Conservation (phyloP, 345 rosid species). For the Pelargonium nanum region DNA sequence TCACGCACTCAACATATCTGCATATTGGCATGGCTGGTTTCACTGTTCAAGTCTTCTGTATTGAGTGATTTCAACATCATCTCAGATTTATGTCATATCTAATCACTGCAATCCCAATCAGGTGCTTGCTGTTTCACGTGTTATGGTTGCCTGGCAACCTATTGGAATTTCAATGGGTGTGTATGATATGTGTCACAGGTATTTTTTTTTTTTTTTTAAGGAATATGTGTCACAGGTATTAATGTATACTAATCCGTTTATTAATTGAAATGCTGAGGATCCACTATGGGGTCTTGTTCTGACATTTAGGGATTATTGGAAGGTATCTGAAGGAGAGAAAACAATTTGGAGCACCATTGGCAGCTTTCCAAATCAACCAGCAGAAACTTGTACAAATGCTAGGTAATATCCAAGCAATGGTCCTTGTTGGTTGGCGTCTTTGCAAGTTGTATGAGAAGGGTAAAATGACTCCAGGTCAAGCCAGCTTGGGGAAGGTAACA, state of each 20-base stretch:
- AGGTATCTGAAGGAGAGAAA: slow-evolving; percentile 89
- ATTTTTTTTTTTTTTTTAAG: neutral
- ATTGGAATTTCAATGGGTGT: slow-evolving; percentile 90
- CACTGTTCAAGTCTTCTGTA: neutral
- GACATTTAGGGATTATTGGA: slow-evolving; percentile 11
- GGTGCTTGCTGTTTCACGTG: slow-evolving; percentile 93
- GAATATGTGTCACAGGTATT: neutral
- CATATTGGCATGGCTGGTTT: neutral
- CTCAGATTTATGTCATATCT: neutral
- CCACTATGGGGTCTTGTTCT: neutral
- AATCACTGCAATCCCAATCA: slow-evolving; percentile 14
- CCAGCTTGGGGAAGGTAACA: slow-evolving; percentile 93
- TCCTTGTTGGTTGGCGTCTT: slow-evolving; percentile 90
- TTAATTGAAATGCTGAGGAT: too few species aligned
- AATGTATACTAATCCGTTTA: neutral
- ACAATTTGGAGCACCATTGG: slow-evolving; percentile 96
- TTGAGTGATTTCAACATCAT: neutral
- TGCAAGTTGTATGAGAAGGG: slow-evolving; percentile 83
- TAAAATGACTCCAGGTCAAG: slow-evolving; percentile 84
- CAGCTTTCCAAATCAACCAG: slow-evolving; percentile 85
- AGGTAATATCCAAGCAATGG: slow-evolving; percentile 86
- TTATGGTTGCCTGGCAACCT: slow-evolving; percentile 95
- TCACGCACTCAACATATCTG: neutral
- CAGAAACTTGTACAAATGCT: slow-evolving; percentile 85
- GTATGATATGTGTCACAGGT: slow-evolving; percentile 97